Evolutionary conservation across 2,329 filamentous ascomycete species (phyloP).

Genomic region (Xylaria sp.): DNA sequence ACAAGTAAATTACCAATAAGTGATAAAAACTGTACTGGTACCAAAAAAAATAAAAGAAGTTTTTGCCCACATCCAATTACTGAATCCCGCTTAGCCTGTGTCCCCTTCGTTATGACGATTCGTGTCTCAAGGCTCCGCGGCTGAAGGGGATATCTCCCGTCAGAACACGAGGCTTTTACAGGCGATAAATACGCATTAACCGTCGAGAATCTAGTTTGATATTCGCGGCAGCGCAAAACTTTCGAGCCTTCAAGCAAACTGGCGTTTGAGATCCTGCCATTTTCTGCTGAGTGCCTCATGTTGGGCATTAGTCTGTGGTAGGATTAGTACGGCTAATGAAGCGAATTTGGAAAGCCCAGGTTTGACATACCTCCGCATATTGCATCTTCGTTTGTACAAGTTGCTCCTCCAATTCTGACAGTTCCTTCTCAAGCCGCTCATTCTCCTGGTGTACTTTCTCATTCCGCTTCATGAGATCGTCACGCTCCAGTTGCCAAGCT

Average conservation of each 20-base stretch:
- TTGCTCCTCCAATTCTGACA: constrained; percentile 91
- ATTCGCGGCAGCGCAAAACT: background rate
- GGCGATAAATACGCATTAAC: constrained; percentile 3
- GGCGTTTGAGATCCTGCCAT: constrained; percentile 77
- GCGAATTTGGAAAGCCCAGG: background rate
- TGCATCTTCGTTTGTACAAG: constrained; percentile 94
- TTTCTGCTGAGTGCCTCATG: constrained; percentile 80
- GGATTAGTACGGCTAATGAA: constrained; percentile 23
- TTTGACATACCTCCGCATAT: constrained; percentile 86
- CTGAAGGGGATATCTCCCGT: constrained; percentile 1
- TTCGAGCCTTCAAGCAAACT: constrained; percentile 57
- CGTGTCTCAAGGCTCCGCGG: constrained; percentile 3
- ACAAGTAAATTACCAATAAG: constrained; percentile 31
- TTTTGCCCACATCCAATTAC: constrained; percentile 33
- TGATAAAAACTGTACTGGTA: constrained; percentile 13
- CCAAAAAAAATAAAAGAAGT: constrained; percentile 23
- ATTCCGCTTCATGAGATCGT: constrained; percentile 91
- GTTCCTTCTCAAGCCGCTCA: constrained; percentile 84
- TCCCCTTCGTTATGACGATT: constrained; percentile 18
- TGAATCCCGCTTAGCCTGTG: constrained; percentile 23
- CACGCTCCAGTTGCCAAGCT: constrained; percentile 84
- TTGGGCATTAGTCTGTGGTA: constrained; percentile 71
- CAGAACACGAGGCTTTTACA: background rate
- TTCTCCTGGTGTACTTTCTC: constrained; percentile 96
- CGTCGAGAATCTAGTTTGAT: background rate